These are phyloP conservation scores for Raphanus hybrid DNA, from an alignment of 441 rosid genomes.

Conservation along the genomic window DNA sequence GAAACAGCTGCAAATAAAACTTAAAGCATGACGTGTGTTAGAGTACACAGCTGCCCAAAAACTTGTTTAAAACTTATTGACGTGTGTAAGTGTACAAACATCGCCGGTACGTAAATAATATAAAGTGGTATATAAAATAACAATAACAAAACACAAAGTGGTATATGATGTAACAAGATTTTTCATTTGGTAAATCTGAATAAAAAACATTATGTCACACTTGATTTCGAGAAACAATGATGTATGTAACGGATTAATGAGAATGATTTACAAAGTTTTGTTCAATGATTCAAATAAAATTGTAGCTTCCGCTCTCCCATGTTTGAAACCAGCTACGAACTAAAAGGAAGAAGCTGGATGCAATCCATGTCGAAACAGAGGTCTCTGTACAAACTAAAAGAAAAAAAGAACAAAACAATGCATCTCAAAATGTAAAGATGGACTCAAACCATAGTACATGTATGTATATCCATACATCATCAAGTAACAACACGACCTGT, in stretches of 20 bases:
- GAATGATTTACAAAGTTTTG: not conserved
- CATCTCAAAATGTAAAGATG: constrained; percentile 4
- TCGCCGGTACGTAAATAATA: not conserved
- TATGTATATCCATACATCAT: constrained; percentile 5
- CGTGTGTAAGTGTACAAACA: constrained; percentile 10
- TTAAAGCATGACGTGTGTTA: not conserved
- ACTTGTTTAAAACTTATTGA: not conserved
- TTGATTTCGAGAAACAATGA: not conserved
- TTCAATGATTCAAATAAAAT: not conserved
- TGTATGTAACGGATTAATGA: not conserved
- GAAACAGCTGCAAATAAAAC: not conserved
- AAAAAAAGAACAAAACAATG: constrained; percentile 18
- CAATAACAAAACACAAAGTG: not conserved
- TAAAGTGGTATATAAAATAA: not conserved
- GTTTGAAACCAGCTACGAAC: constrained; percentile 13
- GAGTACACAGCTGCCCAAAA: not conserved
- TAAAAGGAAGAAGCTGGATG: not conserved
- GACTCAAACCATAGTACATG: not conserved
- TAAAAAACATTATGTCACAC: not conserved
- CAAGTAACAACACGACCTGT: constrained; percentile 29
- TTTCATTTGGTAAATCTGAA: not conserved
- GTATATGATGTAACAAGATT: not conserved
- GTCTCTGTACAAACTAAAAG: constrained; percentile 18
- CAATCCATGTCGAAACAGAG: not conserved
- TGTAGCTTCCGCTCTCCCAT: not conserved